Evolutionary conservation across 352 stramenopile genomes (phyloP).

Genomic region (Elongisporangium anandrum): DNA sequence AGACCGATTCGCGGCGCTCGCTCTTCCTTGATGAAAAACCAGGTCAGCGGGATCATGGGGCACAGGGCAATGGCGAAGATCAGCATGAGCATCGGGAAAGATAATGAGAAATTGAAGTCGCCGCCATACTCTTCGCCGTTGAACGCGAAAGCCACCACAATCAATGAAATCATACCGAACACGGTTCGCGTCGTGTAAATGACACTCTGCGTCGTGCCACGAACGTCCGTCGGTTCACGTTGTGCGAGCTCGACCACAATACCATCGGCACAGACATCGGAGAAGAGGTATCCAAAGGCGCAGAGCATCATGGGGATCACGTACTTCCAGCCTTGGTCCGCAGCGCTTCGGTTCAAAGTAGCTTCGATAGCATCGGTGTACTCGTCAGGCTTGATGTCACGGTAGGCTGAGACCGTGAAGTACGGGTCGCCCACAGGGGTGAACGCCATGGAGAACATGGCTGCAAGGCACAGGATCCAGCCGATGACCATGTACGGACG

Average conservation of each 20-base stretch:
- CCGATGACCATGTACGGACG: slow-evolving; percentile 57
- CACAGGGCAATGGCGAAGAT: slow-evolving; percentile 22
- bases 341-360: slow-evolving; percentile 32
- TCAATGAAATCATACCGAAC: slow-evolving; percentile 27
- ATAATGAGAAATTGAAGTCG: slow-evolving; percentile 40
- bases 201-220: slow-evolving; percentile 40
- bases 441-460: slow-evolving; percentile 35
- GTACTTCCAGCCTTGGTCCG: slow-evolving; percentile 28
- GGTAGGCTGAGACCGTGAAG: slow-evolving; percentile 24
- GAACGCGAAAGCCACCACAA: slow-evolving; percentile 42
- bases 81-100: slow-evolving; percentile 35
- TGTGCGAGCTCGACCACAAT: slow-evolving; percentile 49
- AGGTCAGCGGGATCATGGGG: slow-evolving; percentile 34
- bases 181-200: slow-evolving; percentile 43
- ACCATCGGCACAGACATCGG: slow-evolving; percentile 41
- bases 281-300: slow-evolving; percentile 40
- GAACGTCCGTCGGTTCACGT: slow-evolving; percentile 35
- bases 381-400: slow-evolving; percentile 30
- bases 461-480: slow-evolving; percentile 28
- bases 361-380: slow-evolving; percentile 34
- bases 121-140: slow-evolving; percentile 46
- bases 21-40: slow-evolving; percentile 40
- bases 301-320: slow-evolving; percentile 40
- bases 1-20: slow-evolving; percentile 23
- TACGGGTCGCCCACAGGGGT: slow-evolving; percentile 31